Percentiles rank a stretch among this genome's conserved stretches.
These are phyloP conservation scores for Mycena kentingensis DNA, from an alignment of 768 basidiomycete genomes.

Conservation along the genomic window DNA sequence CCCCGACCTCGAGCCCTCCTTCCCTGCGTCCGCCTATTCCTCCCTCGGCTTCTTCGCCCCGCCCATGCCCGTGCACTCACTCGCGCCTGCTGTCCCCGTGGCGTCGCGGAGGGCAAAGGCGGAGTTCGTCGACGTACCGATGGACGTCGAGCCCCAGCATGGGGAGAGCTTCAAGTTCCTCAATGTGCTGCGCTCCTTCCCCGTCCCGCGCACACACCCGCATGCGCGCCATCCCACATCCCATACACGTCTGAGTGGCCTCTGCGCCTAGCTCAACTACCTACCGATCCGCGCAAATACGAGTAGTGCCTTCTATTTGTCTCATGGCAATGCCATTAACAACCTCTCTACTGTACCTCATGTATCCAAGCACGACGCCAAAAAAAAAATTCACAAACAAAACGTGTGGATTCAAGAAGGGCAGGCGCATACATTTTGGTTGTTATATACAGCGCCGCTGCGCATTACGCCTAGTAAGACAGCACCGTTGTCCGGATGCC, in stretches of 20 bases:
- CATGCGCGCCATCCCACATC: neutral
- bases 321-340: no score
- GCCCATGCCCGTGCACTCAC: neutral
- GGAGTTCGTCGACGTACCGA: neutral
- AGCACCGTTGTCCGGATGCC: no score
- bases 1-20: neutral
- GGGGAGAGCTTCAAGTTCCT: neutral
- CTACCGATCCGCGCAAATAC: slow-evolving; percentile 2
- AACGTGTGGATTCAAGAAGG: no score
- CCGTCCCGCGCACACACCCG: neutral
- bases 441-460: no score
- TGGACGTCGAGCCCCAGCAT: neutral
- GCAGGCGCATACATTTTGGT: no score
- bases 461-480: no score
- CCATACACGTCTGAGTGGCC: neutral
- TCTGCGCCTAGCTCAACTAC: no score
- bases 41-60: neutral
- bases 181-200: neutral
- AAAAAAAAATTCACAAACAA: no score
- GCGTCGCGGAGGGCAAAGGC: no score
- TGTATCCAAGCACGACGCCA: no score
- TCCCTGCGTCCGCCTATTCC: neutral
- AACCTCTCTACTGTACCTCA: no score
- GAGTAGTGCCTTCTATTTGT: slow-evolving; percentile 3
- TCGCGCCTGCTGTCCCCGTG: neutral